Evolutionary conservation across 2,329 filamentous ascomycete genomes (phyloP), one percentile per base, ranked within the genome.

Genomic region (Hypoxylon sp.): DNA sequence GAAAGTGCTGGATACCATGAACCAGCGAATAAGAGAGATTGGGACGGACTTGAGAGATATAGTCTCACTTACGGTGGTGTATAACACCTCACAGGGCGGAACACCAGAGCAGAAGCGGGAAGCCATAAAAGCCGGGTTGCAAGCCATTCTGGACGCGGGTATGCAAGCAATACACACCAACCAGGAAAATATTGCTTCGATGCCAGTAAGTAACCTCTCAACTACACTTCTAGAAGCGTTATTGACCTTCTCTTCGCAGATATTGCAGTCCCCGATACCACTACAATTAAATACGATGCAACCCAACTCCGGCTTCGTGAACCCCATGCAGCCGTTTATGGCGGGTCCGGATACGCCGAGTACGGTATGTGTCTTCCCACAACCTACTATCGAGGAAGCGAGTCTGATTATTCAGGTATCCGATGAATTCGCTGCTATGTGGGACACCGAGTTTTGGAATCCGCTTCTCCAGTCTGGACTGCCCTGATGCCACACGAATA

Each of bases 41-140:
- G 82, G 82, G n/a, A 82, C 82, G 39, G 85, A 87, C 60, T 75
- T 85, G 21, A 80, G 86, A 74, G 85, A 87, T 58, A 81, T 87
- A 10, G 74, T 87, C 6, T 82, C 81, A 44, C 75, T 87, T n/a
- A 78, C 82, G 2, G 78, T 85, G 0, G 84, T 86, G 29, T 76
- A 87, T 53, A 78, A 84, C 65, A 82, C 80, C 8, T 84, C 84
- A 31, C 80, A 80, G 60, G 74, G 75, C n/a, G 76, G 74, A 3
- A 80, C 72, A 5, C 72, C 76, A 0, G 83, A 86, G 44, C 77
- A 82, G 51, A 81, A 79, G 48, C 70, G 78, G 5, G 81, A 84
- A 15, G 80, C 82, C 17, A 81, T 84, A 48, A 79, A 80, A 15
- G 76, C 76, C 15, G 81, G 79, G 0, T 75, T 86, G 11, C 80